Base-by-base conservation (phyloP, 1,284 basidiomycete species). In the Trichosporon sp. region DNA sequence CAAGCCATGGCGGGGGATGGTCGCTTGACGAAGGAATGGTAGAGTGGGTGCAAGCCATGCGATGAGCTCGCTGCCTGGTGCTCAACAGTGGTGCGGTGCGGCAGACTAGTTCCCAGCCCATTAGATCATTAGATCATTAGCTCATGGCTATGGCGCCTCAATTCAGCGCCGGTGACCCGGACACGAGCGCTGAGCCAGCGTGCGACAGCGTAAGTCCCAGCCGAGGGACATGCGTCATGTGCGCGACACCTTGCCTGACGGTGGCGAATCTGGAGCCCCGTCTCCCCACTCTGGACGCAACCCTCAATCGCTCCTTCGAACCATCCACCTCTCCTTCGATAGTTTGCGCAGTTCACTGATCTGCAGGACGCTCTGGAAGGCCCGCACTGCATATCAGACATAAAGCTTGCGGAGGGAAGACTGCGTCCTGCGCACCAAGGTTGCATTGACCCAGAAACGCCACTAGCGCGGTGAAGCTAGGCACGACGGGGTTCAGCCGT, bases 211-310 rank as follows among this genome's bases (percentile, higher is more conserved):
- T 21, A 21, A 11, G 19, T 11, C 26, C 8, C 51, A 31, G 54
- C 54, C 12, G 54, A 26, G 31, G 26, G 26, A 31, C 11, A 31
- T 59, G 54, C 32, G 59, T 63, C 59, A 63, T 63, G 59, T 35
- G 59, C 59, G 16, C 16, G 26, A 5, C 10, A 8, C 1, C 11
- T 31, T 1, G 31, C 11, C 26, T 5, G 31, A 37, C 59, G 59
- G 59, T 63, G 59, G 59, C 59, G 32, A 63, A 63, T n/a, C 32
- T 35, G 59, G 59, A 63, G 59, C 59, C 59, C 59, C 59, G 14
- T 7, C 35, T 32, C 37, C 2, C 6, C 32, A 54, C 51, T 19
- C 51, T 54, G 46, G 8, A 26, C 21, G 51, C 19, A 6, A 10
- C 5, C 26, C 21, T 26, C 51, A 19, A 19, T 54, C 26, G 26